A percentile compares a stretch with the other conserved stretches of the same genome.
Conservation (phyloP, 148 eudicot genomes). For the Cornus suecica region DNA sequence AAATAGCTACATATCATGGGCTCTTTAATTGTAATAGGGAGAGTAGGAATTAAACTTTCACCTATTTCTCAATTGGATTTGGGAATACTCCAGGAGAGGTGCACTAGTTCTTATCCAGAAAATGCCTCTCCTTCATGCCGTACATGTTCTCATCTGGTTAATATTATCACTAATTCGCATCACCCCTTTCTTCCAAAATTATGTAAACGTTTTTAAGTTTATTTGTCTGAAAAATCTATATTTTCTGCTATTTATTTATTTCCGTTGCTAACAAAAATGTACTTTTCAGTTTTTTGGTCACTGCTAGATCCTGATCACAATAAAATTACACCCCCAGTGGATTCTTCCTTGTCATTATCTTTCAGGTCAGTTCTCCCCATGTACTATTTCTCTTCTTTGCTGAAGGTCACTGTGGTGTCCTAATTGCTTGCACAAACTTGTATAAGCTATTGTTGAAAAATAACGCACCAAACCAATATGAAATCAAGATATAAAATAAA, state of each 20-base stretch:
- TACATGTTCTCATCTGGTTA: no score
- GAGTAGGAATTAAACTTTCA: not conserved
- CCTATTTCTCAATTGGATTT: not conserved
- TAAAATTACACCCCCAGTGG: conserved; percentile 50
- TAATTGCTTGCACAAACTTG: no score
- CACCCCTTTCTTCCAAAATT: no score
- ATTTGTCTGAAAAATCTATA: no score
- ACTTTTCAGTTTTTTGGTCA: conserved; percentile 76
- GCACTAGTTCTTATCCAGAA: not conserved
- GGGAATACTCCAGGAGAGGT: not conserved
- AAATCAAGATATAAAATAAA: no score
- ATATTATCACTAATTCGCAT: no score
- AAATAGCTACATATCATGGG: no score
- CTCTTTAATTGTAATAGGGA: not conserved
- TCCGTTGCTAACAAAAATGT: conserved; percentile 6
- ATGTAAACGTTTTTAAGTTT: no score
- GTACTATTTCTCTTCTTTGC: not conserved
- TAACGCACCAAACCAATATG: no score
- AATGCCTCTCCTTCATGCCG: no score
- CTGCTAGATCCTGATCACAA: conserved; percentile 62
- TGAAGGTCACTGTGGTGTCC: not conserved
- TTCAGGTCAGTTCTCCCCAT: conserved; percentile 51
- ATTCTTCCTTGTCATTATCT: conserved; percentile 66
- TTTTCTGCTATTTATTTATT: not conserved
- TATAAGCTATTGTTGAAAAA: no score